Conservation (phyloP, 441 rosid species). For the Populus hybrid region DNA sequence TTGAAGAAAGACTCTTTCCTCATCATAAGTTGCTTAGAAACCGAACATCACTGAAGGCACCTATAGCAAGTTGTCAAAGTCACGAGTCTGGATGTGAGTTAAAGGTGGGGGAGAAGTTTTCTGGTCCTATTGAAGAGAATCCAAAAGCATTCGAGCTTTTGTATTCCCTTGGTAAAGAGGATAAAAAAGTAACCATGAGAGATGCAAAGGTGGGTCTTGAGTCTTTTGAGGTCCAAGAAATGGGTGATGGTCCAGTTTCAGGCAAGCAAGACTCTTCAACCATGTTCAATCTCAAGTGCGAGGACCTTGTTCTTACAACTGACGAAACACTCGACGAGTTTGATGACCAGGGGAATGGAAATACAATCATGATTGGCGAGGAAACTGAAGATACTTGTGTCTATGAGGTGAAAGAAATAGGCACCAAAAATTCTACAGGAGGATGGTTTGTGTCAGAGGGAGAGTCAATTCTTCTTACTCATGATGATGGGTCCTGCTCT, state of each 20-base stretch:
- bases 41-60: slow-evolving; percentile 41
- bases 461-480: slow-evolving; percentile 76
- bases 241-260: slow-evolving; percentile 46
- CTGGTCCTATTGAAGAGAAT: slow-evolving; percentile 46
- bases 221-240: slow-evolving; percentile 47
- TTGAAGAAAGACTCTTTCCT: slow-evolving; percentile 90
- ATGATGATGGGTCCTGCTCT: slow-evolving; percentile 88
- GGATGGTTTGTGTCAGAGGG: slow-evolving; percentile 99
- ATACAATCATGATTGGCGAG: slow-evolving; percentile 37
- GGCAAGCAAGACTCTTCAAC: slow-evolving; percentile 39
- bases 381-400: slow-evolving; percentile 52
- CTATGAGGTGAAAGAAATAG: slow-evolving; percentile 61
- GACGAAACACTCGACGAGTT: slow-evolving; percentile 82
- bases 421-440: slow-evolving; percentile 63
- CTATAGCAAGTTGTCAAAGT: slow-evolving; percentile 30
- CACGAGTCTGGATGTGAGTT: slow-evolving; percentile 26
- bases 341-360: slow-evolving; percentile 65
- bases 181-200: slow-evolving; percentile 18
- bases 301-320: slow-evolving; percentile 50
- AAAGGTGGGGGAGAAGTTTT: slow-evolving; percentile 39
- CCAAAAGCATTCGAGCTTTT: slow-evolving; percentile 53
- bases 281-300: slow-evolving; percentile 28
- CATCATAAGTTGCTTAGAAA: slow-evolving; percentile 84
- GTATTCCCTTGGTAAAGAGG: slow-evolving; percentile 52
- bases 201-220: slow-evolving; percentile 32